Conservation (phyloP, 257 asterid species). For the Przewalskia tangutica region DNA sequence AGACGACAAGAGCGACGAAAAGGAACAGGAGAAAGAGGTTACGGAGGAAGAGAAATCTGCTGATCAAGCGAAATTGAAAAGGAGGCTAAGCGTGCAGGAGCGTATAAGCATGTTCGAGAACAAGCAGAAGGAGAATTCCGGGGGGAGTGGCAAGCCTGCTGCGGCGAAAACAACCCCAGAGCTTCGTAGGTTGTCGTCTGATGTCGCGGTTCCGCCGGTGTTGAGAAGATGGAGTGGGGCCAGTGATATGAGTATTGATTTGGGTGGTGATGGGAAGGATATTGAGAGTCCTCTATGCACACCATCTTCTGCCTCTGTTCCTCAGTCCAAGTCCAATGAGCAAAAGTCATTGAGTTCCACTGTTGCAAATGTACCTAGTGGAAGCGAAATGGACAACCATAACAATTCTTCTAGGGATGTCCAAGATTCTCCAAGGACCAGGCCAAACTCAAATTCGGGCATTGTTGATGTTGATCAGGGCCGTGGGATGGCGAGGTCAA, state of each 20-base stretch:
- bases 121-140: constrained; percentile 76
- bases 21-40: background rate
- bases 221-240: constrained; percentile 90
- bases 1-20: constrained; percentile 11
- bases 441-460: constrained; percentile 21
- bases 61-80: constrained; percentile 32
- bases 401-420: constrained; percentile 22
- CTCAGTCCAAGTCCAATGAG: constrained; percentile 28
- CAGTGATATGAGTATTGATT: constrained; percentile 76
- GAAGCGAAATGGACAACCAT: background rate
- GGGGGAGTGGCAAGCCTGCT: constrained; percentile 49
- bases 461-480: constrained; percentile 25
- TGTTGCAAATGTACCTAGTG: constrained; percentile 8
- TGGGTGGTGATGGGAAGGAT: constrained; percentile 69
- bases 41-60: constrained; percentile 22
- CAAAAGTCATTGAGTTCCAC: constrained; percentile 28
- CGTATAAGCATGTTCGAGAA: constrained; percentile 79
- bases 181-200: constrained; percentile 68
- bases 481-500: constrained; percentile 30
- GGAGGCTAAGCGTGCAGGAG: constrained; percentile 89
- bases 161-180: constrained; percentile 52
- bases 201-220: constrained; percentile 41
- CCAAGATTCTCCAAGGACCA: constrained; percentile 22
- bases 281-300: constrained; percentile 46
- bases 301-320: constrained; percentile 31